Evolutionary conservation across 306 rosid species (phyloP).

Genomic region (Pterocarpus santalinus): DNA sequence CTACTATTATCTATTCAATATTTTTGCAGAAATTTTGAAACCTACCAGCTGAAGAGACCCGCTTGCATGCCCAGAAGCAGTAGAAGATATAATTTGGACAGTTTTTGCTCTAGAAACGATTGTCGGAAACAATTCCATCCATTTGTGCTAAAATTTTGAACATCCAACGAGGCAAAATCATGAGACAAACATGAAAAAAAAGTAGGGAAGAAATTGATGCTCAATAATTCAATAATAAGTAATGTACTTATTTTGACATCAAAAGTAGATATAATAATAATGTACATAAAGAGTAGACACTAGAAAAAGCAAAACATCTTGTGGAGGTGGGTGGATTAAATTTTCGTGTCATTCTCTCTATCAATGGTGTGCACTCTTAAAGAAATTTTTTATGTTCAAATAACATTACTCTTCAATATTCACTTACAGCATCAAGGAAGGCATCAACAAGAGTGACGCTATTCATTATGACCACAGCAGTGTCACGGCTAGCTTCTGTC

Average conservation of each 20-base stretch:
- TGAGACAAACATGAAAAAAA: background rate
- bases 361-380: too few species aligned
- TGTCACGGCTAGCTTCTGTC: conserved; percentile 79
- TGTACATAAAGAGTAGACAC: background rate
- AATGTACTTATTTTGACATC: too few species aligned
- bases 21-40: conserved; percentile 6
- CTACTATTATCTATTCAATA: background rate
- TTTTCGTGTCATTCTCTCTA: too few species aligned
- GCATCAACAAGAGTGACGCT: conserved; percentile 94
- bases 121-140: conserved; percentile 96
- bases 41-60: conserved; percentile 92
- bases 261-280: too few species aligned
- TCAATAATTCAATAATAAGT: too few species aligned
- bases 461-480: conserved; percentile 90
- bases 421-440: conserved; percentile 86
- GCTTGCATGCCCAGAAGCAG: conserved; percentile 79
- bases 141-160: conserved; percentile 63
- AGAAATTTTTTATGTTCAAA: too few species aligned
- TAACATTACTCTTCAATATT: background rate
- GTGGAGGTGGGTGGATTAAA: too few species aligned
- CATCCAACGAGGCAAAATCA: background rate
- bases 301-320: too few species aligned
- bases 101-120: conserved; percentile 87
- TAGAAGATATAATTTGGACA: conserved; percentile 81
- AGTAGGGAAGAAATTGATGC: background rate